Evolutionary conservation across 495 filamentous ascomycete genomes (phyloP).

Genomic region (Apiosordaria backusii): DNA sequence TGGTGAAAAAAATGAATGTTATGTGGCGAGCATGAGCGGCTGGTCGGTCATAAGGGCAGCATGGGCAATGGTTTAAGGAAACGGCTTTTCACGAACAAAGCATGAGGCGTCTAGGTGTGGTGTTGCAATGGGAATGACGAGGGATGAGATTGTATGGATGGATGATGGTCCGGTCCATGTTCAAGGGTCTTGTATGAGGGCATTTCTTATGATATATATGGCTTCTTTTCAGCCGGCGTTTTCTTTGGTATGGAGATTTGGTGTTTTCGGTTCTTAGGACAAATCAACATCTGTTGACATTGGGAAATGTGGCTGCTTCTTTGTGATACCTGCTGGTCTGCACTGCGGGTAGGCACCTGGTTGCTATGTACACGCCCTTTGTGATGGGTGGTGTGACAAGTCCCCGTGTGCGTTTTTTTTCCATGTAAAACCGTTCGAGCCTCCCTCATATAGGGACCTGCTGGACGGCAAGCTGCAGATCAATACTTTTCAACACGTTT

Average conservation of each 20-base stretch:
- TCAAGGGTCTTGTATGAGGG: background rate
- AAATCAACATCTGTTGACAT: background rate
- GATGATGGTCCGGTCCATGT: background rate
- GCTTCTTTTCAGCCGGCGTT: background rate
- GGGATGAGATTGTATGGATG: background rate
- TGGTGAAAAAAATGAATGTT: background rate
- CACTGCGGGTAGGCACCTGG: background rate
- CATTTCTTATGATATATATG: background rate
- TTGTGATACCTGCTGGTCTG: background rate
- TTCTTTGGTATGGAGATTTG: background rate
- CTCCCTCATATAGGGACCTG: background rate
- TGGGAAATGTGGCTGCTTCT: background rate
- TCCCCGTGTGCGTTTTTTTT: background rate
- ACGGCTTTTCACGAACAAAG: slow-evolving; percentile 3
- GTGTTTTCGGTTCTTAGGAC: background rate
- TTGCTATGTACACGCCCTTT: background rate
- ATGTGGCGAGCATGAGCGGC: slow-evolving; percentile 5
- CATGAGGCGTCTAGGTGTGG: slow-evolving; percentile 6
- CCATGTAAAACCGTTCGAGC: background rate
- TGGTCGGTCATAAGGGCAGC: background rate
- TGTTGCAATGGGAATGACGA: background rate
- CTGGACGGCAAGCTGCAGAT: background rate
- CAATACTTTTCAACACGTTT: background rate
- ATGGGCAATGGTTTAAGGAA: background rate
- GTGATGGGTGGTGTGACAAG: background rate